Evolutionary conservation across 2,329 filamentous ascomycete genomes (phyloP), one percentile per base, ranked within the genome.

Genomic region (Sclerotinia borealis): DNA sequence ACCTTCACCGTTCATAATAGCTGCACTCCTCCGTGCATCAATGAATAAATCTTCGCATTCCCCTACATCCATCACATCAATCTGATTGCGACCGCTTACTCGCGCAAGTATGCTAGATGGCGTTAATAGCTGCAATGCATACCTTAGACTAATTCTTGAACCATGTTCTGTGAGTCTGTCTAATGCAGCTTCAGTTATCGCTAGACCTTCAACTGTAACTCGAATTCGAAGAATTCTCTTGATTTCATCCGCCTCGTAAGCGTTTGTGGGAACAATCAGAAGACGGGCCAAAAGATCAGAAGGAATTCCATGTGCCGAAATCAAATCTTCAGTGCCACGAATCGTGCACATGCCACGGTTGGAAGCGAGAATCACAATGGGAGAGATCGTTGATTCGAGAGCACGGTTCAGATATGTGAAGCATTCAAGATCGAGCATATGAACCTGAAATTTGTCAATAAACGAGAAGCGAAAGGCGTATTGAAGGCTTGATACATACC

Each of bases 361-460:
- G 48, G 95, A 98, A 65, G 95, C 95, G 66, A 99, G 88, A 69
- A 99, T 95, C 66, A 99, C 95, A 73, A 99, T 96, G 64, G 95
- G 95, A 1, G 93, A 93, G 73, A 99, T 96, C 69, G 88, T 85
- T 63, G 91, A 93, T 82, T 99, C 95, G 70, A 99, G 84, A n/a
- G 95, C 95, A 74, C 93, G 91, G 82, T 98, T 98, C 74, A 99
- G 87, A 79, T 97, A 99, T 70, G 95, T 98, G 80, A 98, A 99
- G 81, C 93, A 96, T 81, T 99, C 95, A 71, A 99, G 90, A 77
- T 99, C 95, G 72, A 99, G 92, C 95, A 99, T 99, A 81, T 99
- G 93, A 65, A 96, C 93, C 92, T 96, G 71, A 62, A 68, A 64
- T 70, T 74, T 47, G 43, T 59, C 17, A 61, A 39, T 61, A 29